phyloP scores from a whole-genome alignment of 2,329 filamentous ascomycete genomes.

The Graphiopsis chlorocephala region DNA sequence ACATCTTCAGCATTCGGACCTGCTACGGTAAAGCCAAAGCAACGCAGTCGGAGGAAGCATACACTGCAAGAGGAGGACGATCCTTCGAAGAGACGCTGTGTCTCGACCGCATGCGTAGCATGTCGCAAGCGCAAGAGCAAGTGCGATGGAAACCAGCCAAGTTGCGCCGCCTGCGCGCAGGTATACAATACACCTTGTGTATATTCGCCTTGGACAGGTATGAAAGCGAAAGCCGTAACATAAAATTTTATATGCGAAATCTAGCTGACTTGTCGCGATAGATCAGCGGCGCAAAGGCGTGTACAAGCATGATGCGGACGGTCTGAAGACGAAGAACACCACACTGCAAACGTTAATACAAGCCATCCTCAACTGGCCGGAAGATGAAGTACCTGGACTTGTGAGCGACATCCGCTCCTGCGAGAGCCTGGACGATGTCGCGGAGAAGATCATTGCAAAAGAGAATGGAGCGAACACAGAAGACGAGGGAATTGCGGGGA shows the following conservation, averaged over 20 bases:
- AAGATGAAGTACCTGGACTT: slow-evolving; percentile 78
- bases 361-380: slow-evolving; percentile 84
- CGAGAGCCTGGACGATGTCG: slow-evolving; percentile 67
- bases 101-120: slow-evolving; percentile 36
- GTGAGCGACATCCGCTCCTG: slow-evolving; percentile 86
- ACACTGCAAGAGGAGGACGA: slow-evolving; percentile 35
- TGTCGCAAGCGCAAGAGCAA: slow-evolving; percentile 38
- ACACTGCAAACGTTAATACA: slow-evolving; percentile 91
- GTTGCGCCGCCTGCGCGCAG: slow-evolving; percentile 91
- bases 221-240: not conserved
- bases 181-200: slow-evolving; percentile 89
- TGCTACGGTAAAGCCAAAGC: slow-evolving; percentile 21
- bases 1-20: not conserved
- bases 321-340: slow-evolving; percentile 78
- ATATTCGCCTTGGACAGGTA: slow-evolving; percentile 81
- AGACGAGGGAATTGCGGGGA: slow-evolving; percentile 38
- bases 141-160: slow-evolving; percentile 88
- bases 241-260: not conserved
- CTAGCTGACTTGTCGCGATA: not conserved
- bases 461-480: slow-evolving; percentile 50
- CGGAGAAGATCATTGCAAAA: slow-evolving; percentile 55
- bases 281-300: slow-evolving; percentile 96
- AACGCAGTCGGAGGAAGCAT: slow-evolving; percentile 26
- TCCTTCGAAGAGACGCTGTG: slow-evolving; percentile 42
- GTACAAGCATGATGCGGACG: slow-evolving; percentile 90